A percentile compares a stretch with the other conserved stretches of the same genome.
Evolutionary conservation across 2,329 filamentous ascomycete genomes (phyloP).

Genomic region (Penicillium olsonii): DNA sequence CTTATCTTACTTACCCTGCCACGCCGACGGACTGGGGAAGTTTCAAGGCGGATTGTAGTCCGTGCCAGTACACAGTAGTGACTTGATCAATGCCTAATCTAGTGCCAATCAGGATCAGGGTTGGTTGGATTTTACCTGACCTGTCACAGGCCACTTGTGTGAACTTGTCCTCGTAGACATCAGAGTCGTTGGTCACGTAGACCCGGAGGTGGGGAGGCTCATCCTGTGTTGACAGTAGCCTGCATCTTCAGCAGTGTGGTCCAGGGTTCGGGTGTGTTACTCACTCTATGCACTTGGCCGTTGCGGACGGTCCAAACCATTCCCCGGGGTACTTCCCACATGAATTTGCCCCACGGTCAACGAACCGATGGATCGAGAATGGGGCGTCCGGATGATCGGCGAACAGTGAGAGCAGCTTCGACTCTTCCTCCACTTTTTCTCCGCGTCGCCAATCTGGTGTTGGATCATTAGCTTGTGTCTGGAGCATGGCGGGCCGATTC

Average conservation of each 20-base stretch:
- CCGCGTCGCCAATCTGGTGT: slow-evolving; percentile 72
- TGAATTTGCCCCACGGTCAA: slow-evolving; percentile 77
- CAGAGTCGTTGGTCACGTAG: slow-evolving; percentile 84
- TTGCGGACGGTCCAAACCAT: slow-evolving; percentile 98
- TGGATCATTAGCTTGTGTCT: slow-evolving; percentile 22
- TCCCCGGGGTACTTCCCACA: slow-evolving; percentile 95
- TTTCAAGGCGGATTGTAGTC: slow-evolving; percentile 80
- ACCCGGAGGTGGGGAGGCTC: slow-evolving; percentile 68
- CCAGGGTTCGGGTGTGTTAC: slow-evolving; percentile 33
- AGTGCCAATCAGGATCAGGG: slow-evolving; percentile 84
- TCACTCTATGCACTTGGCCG: slow-evolving; percentile 89
- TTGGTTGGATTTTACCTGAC: slow-evolving; percentile 71
- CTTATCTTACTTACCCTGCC: slow-evolving; percentile 66
- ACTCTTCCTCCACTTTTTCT: slow-evolving; percentile 61
- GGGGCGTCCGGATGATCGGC: slow-evolving; percentile 83
- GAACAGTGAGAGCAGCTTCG: slow-evolving; percentile 74
- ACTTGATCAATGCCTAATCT: slow-evolving; percentile 91
- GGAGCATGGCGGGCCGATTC: neutral
- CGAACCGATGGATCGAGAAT: slow-evolving; percentile 94
- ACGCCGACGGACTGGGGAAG: slow-evolving; percentile 94
- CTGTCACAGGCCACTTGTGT: slow-evolving; percentile 72
- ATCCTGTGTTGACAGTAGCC: slow-evolving; percentile 71
- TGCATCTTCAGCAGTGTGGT: slow-evolving; percentile 38
- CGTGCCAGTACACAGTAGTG: slow-evolving; percentile 92
- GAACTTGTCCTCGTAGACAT: slow-evolving; percentile 90